Evolutionary conservation across 2,329 filamentous ascomycete genomes (phyloP), one percentile per base, ranked within the genome.

Genomic region (Nemania abortiva): DNA sequence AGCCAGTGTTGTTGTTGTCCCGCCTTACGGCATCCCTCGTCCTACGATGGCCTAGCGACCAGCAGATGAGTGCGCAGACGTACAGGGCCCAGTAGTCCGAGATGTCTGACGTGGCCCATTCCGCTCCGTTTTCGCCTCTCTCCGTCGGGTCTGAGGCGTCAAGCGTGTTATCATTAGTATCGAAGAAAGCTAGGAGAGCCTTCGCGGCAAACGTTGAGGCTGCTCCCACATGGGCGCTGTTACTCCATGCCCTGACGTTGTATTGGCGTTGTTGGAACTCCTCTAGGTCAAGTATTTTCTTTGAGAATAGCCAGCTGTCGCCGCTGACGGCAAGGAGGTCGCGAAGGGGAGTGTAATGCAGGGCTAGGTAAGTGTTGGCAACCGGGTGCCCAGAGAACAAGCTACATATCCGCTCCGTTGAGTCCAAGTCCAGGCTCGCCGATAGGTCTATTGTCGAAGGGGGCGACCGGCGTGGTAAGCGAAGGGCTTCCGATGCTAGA

Each of bases 51-150:
- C 83, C 82, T 71, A 85, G 87, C 0, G 87, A 86, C 88, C 88
- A 90, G 79, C 85, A 88, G 71, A 90, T 86, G 58, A 90, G 81
- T 7, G 86, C 81, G 70, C 86, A 88, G 7, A 86, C 84, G 73
- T 89, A 89, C 57, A 89, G 88, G 63, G 97, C 87, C 95, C 95
- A 99, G 64, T 98, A 87, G 13, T 92, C 93, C 87, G 94, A 95
- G 56, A 92, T 85, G 1, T 77, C 73, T 11, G 90, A 90, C 90
- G 92, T 93, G 65, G 72, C 73, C 74, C 72, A 74, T 39, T 54
- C 66, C 45, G 55, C 69, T 13, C 67, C 65, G 22, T 68, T 63
- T 24, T 57, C 56, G 20, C 63, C 37, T 9, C 49, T 60, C n/a
- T 57, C 67, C 34, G 50, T 59, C 37, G 50, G 45, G 31, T 56